These are phyloP conservation scores for Populus hybrid DNA, from an alignment of 441 rosid species.

Conservation along the genomic window DNA sequence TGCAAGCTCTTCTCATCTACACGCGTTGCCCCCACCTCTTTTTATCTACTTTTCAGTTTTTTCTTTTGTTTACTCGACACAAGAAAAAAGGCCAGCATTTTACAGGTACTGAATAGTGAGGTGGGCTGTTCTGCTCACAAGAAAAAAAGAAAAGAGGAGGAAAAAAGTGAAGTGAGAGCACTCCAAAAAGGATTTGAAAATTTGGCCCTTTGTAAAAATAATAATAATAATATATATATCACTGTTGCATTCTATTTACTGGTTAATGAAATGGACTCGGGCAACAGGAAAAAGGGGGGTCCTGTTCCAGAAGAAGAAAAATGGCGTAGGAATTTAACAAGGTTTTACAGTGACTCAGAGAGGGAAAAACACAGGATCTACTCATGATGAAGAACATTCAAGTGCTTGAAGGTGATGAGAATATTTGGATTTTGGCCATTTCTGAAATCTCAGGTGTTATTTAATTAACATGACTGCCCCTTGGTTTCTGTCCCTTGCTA, in stretches of 20 bases:
- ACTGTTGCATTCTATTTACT: background rate
- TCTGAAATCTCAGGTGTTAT: background rate
- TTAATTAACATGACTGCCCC: background rate
- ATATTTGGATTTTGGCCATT: background rate
- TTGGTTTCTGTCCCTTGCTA: background rate
- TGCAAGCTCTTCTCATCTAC: slow-evolving; percentile 3
- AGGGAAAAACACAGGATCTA: background rate
- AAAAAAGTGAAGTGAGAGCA: too few species aligned
- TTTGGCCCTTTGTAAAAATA: background rate
- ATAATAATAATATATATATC: too few species aligned
- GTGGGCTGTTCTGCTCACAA: background rate
- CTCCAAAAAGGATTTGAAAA: background rate
- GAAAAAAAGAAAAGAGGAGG: background rate
- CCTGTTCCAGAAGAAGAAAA: too few species aligned
- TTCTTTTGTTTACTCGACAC: background rate
- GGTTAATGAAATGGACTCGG: background rate
- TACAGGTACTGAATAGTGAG: background rate
- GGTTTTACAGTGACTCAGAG: background rate
- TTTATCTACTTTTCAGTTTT: background rate
- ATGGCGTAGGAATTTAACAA: background rate
- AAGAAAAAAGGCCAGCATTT: background rate
- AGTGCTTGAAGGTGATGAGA: background rate
- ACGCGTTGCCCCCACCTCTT: slow-evolving; percentile 9
- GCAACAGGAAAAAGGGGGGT: background rate
- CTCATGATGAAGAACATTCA: background rate